A percentile compares a stretch with the other conserved stretches of the same genome.
These are phyloP conservation scores for Cenchrus americanus DNA, from an alignment of 176 grass and related monocot species.

Conservation along the genomic window DNA sequence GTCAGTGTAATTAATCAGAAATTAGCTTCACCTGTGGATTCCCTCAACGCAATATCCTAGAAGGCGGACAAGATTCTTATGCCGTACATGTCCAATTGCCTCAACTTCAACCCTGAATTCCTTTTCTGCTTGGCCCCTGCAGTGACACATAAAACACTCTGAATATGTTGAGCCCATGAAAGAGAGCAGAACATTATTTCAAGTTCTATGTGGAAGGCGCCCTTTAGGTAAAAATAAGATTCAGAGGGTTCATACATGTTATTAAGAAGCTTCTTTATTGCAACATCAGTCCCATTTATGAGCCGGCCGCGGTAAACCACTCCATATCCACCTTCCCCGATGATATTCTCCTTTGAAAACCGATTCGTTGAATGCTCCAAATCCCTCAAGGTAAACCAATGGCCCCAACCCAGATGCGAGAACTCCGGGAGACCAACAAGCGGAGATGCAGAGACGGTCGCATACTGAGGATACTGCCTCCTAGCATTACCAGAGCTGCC, in stretches of 20 bases:
- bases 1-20: constrained; percentile 4
- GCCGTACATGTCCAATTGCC: constrained; percentile 35
- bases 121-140: constrained; percentile 38
- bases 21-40: constrained; percentile 44
- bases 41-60: constrained; percentile 54
- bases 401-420: constrained; percentile 67
- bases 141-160: neutral
- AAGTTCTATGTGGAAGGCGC: neutral
- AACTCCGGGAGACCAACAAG: constrained; percentile 57
- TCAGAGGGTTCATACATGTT: constrained; percentile 33
- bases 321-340: constrained; percentile 37
- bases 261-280: constrained; percentile 40
- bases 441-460: constrained; percentile 51
- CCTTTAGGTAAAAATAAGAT: neutral
- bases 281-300: constrained; percentile 39
- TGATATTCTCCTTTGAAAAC: constrained; percentile 39
- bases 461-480: constrained; percentile 41
- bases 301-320: constrained; percentile 30
- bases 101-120: constrained; percentile 46
- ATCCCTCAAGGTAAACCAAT: constrained; percentile 44
- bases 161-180: constrained; percentile 6
- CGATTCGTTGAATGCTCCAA: constrained; percentile 32
- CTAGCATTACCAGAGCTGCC: constrained; percentile 44
- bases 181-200: neutral
- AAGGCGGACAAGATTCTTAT: constrained; percentile 46